Evolutionary conservation across 805 yeast species (phyloP).

Genomic region (Starmerella ratchasimensis): DNA sequence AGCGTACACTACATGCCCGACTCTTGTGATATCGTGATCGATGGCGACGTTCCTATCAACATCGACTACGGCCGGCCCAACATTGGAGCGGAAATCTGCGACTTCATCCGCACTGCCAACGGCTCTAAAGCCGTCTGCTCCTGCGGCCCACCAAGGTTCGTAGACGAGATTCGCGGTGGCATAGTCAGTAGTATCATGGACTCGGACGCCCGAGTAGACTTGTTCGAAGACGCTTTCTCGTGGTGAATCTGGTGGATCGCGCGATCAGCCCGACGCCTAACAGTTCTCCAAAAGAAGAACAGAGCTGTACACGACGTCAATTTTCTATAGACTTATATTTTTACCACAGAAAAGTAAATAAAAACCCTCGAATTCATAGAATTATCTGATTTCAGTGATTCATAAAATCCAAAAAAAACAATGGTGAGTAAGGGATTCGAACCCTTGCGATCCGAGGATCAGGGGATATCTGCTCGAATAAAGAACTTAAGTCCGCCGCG

Average conservation of each 20-base stretch:
- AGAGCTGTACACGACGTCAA: too few species aligned
- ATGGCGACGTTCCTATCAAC: slow-evolving; percentile 5
- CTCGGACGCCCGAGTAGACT: slow-evolving; percentile 23
- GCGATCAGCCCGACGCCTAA: too few species aligned
- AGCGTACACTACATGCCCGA: neutral
- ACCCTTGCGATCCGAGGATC: slow-evolving; percentile 23
- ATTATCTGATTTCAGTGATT: too few species aligned
- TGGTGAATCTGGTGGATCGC: slow-evolving; percentile 22
- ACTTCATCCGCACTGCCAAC: slow-evolving; percentile 14
- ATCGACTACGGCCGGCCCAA: slow-evolving; percentile 20
- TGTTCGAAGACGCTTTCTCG: slow-evolving; percentile 28
- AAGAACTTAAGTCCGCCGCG: slow-evolving; percentile 22
- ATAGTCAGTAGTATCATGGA: slow-evolving; percentile 22
- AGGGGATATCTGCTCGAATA: slow-evolving; percentile 16
- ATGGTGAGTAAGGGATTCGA: slow-evolving; percentile 23
- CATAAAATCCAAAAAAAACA: slow-evolving; percentile 4
- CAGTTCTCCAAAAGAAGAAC: neutral
- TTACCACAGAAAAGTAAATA: neutral
- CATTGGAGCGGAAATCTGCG: slow-evolving; percentile 9
- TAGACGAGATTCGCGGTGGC: slow-evolving; percentile 39
- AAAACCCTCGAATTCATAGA: too few species aligned
- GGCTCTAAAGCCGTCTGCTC: slow-evolving; percentile 39
- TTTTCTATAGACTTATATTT: too few species aligned
- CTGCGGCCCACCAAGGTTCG: slow-evolving; percentile 49
- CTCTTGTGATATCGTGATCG: slow-evolving; percentile 5